phyloP scores from a whole-genome alignment of 2,329 filamentous ascomycete species.

The Aureobasidium uvarum region DNA sequence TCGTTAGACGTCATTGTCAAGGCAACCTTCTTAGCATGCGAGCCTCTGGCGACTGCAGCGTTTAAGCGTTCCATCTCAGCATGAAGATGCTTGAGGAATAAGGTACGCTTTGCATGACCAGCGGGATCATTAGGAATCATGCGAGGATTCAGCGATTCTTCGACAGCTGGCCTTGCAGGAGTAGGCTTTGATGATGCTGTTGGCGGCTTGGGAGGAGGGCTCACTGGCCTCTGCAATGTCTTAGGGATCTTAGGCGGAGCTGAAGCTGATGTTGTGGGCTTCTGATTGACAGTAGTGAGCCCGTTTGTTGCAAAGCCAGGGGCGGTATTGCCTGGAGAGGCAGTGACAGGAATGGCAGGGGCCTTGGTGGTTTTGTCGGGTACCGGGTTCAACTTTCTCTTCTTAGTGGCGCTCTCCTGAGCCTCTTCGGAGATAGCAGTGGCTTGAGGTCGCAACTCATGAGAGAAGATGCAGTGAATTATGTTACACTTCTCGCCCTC shows the following conservation, averaged over 20 bases:
- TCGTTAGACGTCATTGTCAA: conserved; percentile 63
- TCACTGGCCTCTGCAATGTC: conserved; percentile 27
- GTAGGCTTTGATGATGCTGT: background rate
- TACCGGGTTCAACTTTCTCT: conserved; percentile 34
- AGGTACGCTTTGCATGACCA: conserved; percentile 37
- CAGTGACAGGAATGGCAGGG: background rate
- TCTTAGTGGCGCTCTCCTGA: conserved; percentile 31
- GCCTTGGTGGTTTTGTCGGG: background rate
- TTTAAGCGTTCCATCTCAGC: conserved; percentile 67
- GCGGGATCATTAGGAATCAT: conserved; percentile 55
- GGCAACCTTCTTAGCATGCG: conserved; percentile 51
- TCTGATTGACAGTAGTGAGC: background rate
- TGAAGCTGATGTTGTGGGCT: conserved; percentile 31
- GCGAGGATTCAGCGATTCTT: conserved; percentile 61
- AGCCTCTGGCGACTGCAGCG: conserved; percentile 56
- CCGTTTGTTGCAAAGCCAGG: background rate
- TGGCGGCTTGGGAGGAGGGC: conserved; percentile 27
- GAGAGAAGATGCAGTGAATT: conserved; percentile 59
- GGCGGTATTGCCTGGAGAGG: background rate
- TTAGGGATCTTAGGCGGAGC: conserved; percentile 1
- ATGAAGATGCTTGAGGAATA: conserved; percentile 60
- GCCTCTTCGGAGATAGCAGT: background rate
- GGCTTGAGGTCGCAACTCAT: conserved; percentile 39
- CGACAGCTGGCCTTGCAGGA: conserved; percentile 5
- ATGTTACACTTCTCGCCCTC: conserved; percentile 51